A percentile compares a stretch with the other conserved stretches of the same genome.
phyloP scores from a whole-genome alignment of 148 eudicot genomes.

The Fagopyrum homotropicum region DNA sequence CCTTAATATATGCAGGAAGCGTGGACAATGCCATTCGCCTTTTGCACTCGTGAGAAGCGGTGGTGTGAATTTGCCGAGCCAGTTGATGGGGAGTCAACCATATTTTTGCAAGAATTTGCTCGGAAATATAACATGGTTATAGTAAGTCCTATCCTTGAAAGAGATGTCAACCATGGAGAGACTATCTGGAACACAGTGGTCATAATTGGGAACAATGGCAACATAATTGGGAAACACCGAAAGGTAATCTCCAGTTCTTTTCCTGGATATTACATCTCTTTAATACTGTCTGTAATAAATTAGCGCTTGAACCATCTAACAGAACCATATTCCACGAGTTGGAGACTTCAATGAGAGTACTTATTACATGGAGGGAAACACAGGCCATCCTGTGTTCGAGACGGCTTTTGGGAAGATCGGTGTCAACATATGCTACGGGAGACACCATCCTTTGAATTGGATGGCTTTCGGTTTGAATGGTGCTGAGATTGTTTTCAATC shows the following conservation, averaged over 20 bases:
- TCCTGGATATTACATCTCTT: background rate
- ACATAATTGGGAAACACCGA: conserved; percentile 84
- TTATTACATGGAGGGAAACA: conserved; percentile 97
- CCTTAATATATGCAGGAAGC: conserved; percentile 54
- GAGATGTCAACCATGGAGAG: conserved; percentile 86
- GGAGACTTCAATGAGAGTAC: conserved; percentile 98
- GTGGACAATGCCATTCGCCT: conserved; percentile 98
- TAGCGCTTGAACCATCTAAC: conserved; percentile 21
- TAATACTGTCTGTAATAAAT: background rate
- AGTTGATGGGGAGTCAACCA: conserved; percentile 82
- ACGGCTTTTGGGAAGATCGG: conserved; percentile 90
- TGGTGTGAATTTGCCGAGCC: conserved; percentile 99
- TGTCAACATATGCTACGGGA: conserved; percentile 89
- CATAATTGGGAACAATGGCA: conserved; percentile 83
- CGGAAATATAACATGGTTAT: conserved; percentile 88
- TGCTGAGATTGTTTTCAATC: conserved; percentile 93
- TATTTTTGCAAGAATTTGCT: conserved; percentile 70
- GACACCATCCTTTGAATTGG: conserved; percentile 98
- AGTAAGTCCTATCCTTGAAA: conserved; percentile 81
- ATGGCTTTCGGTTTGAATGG: conserved; percentile 95
- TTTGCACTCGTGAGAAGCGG: conserved; percentile 92
- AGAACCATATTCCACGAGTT: conserved; percentile 97
- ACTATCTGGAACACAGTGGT: conserved; percentile 93
- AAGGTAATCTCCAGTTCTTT: conserved; percentile 44
- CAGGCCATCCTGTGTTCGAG: conserved; percentile 96